Evolutionary conservation across 352 stramenopile genomes (phyloP).

Genomic region (Globisporangium solare): DNA sequence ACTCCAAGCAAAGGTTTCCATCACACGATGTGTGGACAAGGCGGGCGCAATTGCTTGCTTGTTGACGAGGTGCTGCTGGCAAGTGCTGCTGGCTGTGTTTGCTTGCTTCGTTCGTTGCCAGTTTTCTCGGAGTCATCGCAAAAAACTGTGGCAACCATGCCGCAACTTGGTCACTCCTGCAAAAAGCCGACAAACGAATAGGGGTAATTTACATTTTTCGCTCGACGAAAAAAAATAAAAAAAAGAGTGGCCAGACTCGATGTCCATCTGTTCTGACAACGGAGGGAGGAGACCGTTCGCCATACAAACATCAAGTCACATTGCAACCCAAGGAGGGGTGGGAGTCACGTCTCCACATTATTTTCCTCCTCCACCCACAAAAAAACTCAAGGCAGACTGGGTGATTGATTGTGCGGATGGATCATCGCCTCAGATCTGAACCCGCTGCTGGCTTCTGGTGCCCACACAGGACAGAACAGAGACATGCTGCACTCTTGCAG

Average conservation of each 20-base stretch:
- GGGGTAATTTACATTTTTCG: background rate
- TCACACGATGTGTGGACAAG: background rate
- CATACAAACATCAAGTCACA: constrained; percentile 3
- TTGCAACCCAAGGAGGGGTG: background rate
- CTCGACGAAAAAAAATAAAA: background rate
- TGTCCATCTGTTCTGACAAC: constrained; percentile 1
- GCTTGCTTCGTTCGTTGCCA: background rate
- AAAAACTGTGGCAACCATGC: background rate
- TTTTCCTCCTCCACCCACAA: background rate
- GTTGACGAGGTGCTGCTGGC: background rate
- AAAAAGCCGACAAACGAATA: background rate
- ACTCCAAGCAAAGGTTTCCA: background rate
- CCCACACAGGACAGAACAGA: too few species aligned
- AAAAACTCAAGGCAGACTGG: constrained; percentile 4
- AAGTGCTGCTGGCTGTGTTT: background rate
- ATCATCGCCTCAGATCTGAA: constrained; percentile 5
- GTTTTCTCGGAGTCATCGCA: too few species aligned
- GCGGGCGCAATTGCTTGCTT: too few species aligned
- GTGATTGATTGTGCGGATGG: background rate
- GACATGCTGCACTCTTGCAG: too few species aligned
- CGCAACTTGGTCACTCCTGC: background rate
- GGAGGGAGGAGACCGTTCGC: background rate
- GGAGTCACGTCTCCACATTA: background rate
- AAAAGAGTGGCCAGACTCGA: background rate
- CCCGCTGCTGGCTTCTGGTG: too few species aligned